Evolutionary conservation across 495 filamentous ascomycete species (phyloP), one percentile per base, ranked within the genome.

Genomic region (Aspergillus sclerotiicarbonarius): DNA sequence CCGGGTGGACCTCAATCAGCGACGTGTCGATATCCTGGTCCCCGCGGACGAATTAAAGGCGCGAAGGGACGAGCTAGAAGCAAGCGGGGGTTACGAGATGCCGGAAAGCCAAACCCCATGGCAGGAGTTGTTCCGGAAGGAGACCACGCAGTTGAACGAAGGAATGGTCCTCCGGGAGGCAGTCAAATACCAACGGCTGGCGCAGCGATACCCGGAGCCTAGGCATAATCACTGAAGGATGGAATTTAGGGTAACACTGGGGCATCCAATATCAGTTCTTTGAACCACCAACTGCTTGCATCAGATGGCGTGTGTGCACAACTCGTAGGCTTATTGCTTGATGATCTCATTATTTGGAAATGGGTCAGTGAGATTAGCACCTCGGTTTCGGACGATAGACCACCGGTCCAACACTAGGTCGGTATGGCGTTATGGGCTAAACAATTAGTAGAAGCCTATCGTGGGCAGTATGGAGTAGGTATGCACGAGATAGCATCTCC

Each of bases 31-130:
- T 59, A 75, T 86, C 29, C 64, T 83, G 43, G 70, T 85, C 12
- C 66, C 70, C 1, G 71, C 78, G 31, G 73, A 78, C n/a, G 91
- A 94, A 69, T 69, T 98, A 58, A 79, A 72, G 15, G 71, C 76
- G 61, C 75, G 92, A 57, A 80, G 81, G 68, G 78, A 84, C 59
- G 82, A 81, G 8, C 53, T 76, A 13, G 60, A 67, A 13, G 53
- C 61, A 0, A 54, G 62, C 8, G 79, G 76, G 3, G 74, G 74
- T 2, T 77, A 73, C 53, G 48, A 57, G 37, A 56, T 58, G 0
- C 65, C 71, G 4, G 70, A 72, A 58, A 76, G 71, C 49, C 74
- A 76, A 31, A 82, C 78, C 3, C 79, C 79, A 16, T 82, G 78
- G 76, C 78, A 80, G 57, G 78, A 82, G 54, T 56, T 82, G 20